Conservation (phyloP, 176 grass and related monocot species). For the Otatea glauca region DNA sequence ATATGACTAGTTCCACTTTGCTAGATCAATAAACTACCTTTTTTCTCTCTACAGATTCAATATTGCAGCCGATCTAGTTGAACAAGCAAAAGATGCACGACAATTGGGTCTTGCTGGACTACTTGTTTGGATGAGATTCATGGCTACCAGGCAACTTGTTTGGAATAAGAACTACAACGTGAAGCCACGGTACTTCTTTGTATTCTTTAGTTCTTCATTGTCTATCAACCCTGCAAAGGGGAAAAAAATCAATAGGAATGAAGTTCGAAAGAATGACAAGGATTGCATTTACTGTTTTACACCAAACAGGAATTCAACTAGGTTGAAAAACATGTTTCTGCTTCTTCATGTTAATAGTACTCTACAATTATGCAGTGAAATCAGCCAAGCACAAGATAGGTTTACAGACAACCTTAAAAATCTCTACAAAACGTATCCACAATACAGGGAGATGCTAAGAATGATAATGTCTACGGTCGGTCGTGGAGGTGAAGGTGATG, state of each 20-base stretch:
- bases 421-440: slow-evolving; percentile 81
- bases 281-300: too few species aligned
- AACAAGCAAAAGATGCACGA: slow-evolving; percentile 75
- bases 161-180: slow-evolving; percentile 99
- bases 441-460: slow-evolving; percentile 82
- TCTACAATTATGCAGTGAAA: slow-evolving; percentile 69
- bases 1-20: too few species aligned
- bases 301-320: too few species aligned
- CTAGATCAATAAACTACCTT: background rate
- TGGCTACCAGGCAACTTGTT: slow-evolving; percentile 84
- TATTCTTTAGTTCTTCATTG: background rate
- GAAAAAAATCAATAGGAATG: too few species aligned
- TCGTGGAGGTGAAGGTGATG: slow-evolving; percentile 98
- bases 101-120: slow-evolving; percentile 78
- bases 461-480: slow-evolving; percentile 92
- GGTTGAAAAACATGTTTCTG: too few species aligned
- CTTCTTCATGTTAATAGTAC: too few species aligned
- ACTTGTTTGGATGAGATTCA: slow-evolving; percentile 97
- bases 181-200: slow-evolving; percentile 72
- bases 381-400: slow-evolving; percentile 94
- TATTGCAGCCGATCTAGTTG: slow-evolving; percentile 86
- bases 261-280: too few species aligned
- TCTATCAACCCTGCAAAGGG: too few species aligned
- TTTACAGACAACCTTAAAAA: slow-evolving; percentile 82
- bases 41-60: slow-evolving; percentile 71